Evolutionary conservation across 306 rosid species (phyloP), one percentile per base, ranked within the genome.

Genomic region (Cicer arietinum): DNA sequence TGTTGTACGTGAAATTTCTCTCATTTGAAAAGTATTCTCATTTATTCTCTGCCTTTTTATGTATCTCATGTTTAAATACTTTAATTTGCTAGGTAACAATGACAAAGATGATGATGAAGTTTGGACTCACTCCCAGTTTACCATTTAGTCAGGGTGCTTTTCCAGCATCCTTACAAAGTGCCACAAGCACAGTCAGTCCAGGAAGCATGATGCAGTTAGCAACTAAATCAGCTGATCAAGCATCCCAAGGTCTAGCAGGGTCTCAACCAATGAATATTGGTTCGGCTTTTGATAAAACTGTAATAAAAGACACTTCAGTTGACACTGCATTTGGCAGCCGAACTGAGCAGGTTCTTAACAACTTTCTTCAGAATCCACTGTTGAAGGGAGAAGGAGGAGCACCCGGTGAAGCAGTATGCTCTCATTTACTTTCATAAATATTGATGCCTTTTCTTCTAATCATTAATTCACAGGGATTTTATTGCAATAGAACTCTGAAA

Each of bases 331-430:
- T 53, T 75, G 86, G 89, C 47, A 89, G 85, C 85, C 89, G 88
- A 65, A 89, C 96, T 1, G 99, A 92, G 82, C 84, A 88, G 80
- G 98, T 92, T 77, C 56, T 91, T 74, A 77, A 74, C 86, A 84
- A 86, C 67, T 92, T 90, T 88, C 80, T 90, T 69, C 96, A 86
- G 76, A 88, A 81, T 86, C 97, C 98, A 74, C 52, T 87, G 79
- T 60, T 95, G 85, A 89, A 90, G 64, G 96, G 89, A 77, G 90
- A 82, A 78, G 87, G 58, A 52, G 81, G 82, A 8, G 90, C 75
- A 63, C 60, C 43, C 40, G 80, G 74, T 43, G 85, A 82, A 75
- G 79, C 77, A 86, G 99, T 95, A 90, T 18, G 91, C 53, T 43
- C 20, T 70, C 13, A 11, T 70, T 70, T 47, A 47, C 16, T 81